Evolutionary conservation across 768 basidiomycete genomes (phyloP), one percentile per base, ranked within the genome.

Genomic region (Xerocomellus intermedius): DNA sequence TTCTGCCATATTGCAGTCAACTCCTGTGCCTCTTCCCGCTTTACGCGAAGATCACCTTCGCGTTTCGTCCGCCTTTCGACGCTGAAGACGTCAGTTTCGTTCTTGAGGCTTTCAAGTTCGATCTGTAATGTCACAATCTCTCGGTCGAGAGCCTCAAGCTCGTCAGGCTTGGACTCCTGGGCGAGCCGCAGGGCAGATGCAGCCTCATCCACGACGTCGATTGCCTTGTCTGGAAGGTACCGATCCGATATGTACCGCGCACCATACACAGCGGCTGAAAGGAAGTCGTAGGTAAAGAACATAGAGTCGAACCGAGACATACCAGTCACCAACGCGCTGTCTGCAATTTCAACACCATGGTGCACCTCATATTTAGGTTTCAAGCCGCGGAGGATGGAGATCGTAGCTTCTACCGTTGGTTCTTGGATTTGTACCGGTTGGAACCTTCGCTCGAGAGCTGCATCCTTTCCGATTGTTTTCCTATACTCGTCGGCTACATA

Each of bases 141-240:
- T 37, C 94, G 77, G 55, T 94, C 89, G 12, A 95, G 79, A 1
- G 79, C 77, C 65, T 97, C 92, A 1, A 96, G 78, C 52, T 86
- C 86, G 50, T 92, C 88, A 0, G 94, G 94, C 65, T 94, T 92
- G 32, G 84, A 86, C 65, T 94, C 91, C 64, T 94, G 94, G 0
- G 93, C 89, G 4, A 97, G 82, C 0, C 92, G 84, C 5, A 98
- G 77, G 0, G 91, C 80, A 2, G 91, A 90, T 1, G 91, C 89
- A 4, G 94, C 94, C 71, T 98, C 96, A 70, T 98, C 96, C 1
- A 98, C 84, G 3, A 97, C 79, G 68, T 96, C 92, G 41, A 93
- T 91, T 10, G 91, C 89, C 67, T 95, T 95, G 73, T 97, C 94
- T 0, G 94, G 94, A 2, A 96, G 79, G 69, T 83, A 94, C 4